Evolutionary conservation across 768 basidiomycete species (phyloP).

Genomic region (Sporobolomyces pararoseus): DNA sequence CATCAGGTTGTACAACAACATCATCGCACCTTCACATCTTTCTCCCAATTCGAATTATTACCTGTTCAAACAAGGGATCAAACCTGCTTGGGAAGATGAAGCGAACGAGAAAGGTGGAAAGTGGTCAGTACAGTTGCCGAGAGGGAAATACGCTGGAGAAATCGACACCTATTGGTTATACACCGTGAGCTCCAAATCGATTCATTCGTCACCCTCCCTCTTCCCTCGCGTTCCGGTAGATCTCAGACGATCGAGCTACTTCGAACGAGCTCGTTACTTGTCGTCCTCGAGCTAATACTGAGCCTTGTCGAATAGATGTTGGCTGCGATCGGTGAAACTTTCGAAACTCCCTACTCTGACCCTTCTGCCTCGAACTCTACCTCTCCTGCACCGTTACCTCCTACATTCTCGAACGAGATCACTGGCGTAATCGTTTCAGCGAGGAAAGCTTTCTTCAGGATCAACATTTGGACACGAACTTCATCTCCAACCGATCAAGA

Average conservation of each 20-base stretch:
- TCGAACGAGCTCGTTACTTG: background rate
- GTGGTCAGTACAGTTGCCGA: conserved; percentile 96
- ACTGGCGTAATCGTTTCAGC: conserved; percentile 94
- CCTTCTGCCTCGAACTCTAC: conserved; percentile 41
- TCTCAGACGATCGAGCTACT: background rate
- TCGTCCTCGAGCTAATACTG: background rate
- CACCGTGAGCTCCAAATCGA: conserved; percentile 70
- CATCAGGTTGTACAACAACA: conserved; percentile 85
- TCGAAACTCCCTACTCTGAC: conserved; percentile 70
- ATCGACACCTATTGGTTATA: conserved; percentile 98
- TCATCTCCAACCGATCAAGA: conserved; percentile 52
- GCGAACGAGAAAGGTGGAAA: conserved; percentile 97
- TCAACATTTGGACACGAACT: conserved; percentile 97
- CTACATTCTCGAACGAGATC: conserved; percentile 51
- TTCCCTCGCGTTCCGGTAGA: background rate
- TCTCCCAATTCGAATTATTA: conserved; percentile 99
- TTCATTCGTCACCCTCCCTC: no score
- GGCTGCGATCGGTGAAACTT: conserved; percentile 97
- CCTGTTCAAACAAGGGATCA: conserved; percentile 77
- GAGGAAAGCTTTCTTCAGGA: conserved; percentile 88
- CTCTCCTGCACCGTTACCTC: conserved; percentile 58
- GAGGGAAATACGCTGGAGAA: conserved; percentile 77
- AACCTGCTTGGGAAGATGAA: conserved; percentile 49
- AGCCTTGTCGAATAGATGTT: conserved; percentile 67
- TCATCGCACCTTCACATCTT: conserved; percentile 86